phyloP scores from a whole-genome alignment of 2,329 filamentous ascomycete genomes.

The Venturia asperata region DNA sequence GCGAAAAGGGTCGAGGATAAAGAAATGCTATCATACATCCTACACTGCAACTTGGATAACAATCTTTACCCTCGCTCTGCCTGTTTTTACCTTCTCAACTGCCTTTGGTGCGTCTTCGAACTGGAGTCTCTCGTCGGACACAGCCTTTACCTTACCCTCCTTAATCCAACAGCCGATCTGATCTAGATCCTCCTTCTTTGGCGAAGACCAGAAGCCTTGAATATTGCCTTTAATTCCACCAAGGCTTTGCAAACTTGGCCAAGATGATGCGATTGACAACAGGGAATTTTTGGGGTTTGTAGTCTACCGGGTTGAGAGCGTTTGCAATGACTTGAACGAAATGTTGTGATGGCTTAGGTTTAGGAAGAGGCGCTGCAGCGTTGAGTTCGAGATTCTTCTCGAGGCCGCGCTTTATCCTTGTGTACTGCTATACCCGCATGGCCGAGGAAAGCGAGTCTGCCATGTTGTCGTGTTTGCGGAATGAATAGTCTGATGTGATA shows the following conservation, averaged over 20 bases:
- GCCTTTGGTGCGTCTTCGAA: slow-evolving; percentile 47
- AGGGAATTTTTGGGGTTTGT: slow-evolving; percentile 51
- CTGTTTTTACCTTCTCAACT: slow-evolving; percentile 30
- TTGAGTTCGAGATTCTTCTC: slow-evolving; percentile 48
- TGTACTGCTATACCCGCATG: slow-evolving; percentile 56
- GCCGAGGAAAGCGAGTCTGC: not conserved
- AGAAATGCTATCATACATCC: not conserved
- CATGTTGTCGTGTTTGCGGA: not conserved
- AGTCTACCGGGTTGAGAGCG: slow-evolving; percentile 57
- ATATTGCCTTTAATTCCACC: slow-evolving; percentile 44
- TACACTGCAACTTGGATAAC: slow-evolving; percentile 25
- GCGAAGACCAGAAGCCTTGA: slow-evolving; percentile 31
- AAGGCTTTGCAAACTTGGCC: slow-evolving; percentile 39
- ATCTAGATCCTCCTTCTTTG: slow-evolving; percentile 40
- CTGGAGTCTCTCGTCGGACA: slow-evolving; percentile 49
- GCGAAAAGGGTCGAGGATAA: not conserved
- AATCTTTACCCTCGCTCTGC: slow-evolving; percentile 36
- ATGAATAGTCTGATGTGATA: too few relatives aligned
- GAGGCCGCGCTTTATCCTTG: slow-evolving; percentile 38
- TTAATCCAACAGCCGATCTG: slow-evolving; percentile 49
- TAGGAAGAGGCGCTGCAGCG: slow-evolving; percentile 37
- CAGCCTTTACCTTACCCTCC: slow-evolving; percentile 51
- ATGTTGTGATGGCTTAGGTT: slow-evolving; percentile 33
- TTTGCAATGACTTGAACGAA: slow-evolving; percentile 50
- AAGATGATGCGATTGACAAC: slow-evolving; percentile 35